Conservation (phyloP, 164 flowering plant species). For the Pachysandra terminalis region DNA sequence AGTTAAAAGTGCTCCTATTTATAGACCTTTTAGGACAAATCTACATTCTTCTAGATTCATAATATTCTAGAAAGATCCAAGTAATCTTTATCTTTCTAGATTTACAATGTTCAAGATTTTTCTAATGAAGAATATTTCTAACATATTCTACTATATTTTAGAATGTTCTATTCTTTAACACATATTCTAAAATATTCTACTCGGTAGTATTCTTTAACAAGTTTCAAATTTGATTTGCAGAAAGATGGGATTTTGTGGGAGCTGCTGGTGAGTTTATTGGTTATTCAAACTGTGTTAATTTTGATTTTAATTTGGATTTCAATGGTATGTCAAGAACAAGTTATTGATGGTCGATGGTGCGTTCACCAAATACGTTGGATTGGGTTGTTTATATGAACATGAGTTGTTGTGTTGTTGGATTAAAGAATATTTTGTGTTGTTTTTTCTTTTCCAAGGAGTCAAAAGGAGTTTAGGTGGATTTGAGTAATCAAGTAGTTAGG, state of each 20-base stretch:
- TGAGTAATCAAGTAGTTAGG: slow-evolving; percentile 81
- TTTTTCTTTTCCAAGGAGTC: slow-evolving; percentile 73
- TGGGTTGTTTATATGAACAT: background rate
- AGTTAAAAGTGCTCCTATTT: no score
- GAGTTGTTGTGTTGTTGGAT: background rate
- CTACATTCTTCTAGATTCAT: no score
- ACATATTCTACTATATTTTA: no score
- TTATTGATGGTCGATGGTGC: slow-evolving; percentile 35
- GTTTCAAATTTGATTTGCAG: background rate
- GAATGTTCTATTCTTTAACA: no score
- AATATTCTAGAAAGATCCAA: no score
- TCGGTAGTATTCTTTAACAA: no score
- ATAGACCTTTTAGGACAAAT: no score
- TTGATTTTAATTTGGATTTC: background rate
- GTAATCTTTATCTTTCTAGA: no score
- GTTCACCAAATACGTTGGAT: background rate
- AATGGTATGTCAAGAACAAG: background rate
- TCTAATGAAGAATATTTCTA: no score
- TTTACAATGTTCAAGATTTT: no score
- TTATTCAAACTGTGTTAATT: background rate
- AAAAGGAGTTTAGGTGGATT: slow-evolving; percentile 75
- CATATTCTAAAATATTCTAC: no score
- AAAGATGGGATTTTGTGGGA: background rate
- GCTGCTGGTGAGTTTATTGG: background rate
- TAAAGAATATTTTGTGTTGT: slow-evolving; percentile 25